Conservation (phyloP, 768 basidiomycete genomes). For the Boletus vinaceobasis region DNA sequence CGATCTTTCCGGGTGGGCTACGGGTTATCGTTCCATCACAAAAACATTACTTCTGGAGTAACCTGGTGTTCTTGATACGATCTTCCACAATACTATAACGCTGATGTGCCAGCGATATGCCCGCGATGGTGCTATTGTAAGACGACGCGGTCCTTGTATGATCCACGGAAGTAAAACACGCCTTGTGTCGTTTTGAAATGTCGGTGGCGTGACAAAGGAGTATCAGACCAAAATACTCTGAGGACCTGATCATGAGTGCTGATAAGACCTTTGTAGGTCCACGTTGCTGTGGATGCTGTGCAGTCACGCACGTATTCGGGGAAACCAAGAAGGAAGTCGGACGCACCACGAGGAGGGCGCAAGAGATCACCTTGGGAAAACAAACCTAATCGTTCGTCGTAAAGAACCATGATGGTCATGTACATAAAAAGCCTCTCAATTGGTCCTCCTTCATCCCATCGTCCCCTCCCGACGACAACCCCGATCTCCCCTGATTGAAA, state of each 20-base stretch:
- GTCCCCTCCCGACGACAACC: neutral
- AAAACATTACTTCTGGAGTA: slow-evolving; percentile 11
- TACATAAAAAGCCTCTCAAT: slow-evolving; percentile 13
- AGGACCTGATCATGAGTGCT: neutral
- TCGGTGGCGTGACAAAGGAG: slow-evolving; percentile 1
- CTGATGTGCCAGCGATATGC: slow-evolving; percentile 7
- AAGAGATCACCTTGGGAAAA: slow-evolving; percentile 17
- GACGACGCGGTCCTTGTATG: neutral
- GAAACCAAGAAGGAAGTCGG: slow-evolving; percentile 1
- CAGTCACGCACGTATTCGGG: neutral
- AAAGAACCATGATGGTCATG: neutral
- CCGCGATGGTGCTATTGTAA: slow-evolving; percentile 4
- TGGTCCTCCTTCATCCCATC: neutral
- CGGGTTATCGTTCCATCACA: neutral
- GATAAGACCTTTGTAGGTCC: slow-evolving; percentile 20
- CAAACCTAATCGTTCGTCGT: neutral
- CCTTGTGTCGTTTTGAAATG: neutral
- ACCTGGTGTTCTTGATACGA: slow-evolving; percentile 18
- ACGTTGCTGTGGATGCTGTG: slow-evolving; percentile 20
- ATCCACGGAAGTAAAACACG: slow-evolving; percentile 12
- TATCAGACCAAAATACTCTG: neutral
- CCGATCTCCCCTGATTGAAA: neutral
- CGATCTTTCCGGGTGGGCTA: neutral
- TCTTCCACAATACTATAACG: neutral
- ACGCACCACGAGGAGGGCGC: slow-evolving; percentile 6